Conservation (phyloP, 2,329 filamentous ascomycete genomes). For the Phaeosphaeriaceae sp. region DNA sequence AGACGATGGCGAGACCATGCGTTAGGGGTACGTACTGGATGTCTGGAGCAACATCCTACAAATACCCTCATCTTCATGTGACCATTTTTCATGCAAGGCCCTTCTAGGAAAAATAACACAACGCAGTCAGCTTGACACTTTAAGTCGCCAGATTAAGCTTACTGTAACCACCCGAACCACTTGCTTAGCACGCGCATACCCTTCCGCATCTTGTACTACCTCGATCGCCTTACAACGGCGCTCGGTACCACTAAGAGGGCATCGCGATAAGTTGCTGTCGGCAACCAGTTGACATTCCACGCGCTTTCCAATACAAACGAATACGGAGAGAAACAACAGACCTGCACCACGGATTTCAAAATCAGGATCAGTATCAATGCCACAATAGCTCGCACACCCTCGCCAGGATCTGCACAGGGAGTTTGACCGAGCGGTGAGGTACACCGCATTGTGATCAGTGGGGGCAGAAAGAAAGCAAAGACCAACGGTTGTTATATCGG, state of each 20-base stretch:
- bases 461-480: neutral
- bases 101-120: neutral
- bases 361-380: constrained; percentile 2
- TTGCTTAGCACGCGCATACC: constrained; percentile 13
- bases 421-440: constrained; percentile 17
- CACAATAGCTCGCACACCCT: constrained; percentile 7
- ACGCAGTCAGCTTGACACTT: constrained; percentile 14
- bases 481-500: no score
- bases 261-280: constrained; percentile 1
- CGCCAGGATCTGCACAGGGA: neutral
- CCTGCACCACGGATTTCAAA: constrained; percentile 9
- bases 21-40: constrained; percentile 2
- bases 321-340: constrained; percentile 3
- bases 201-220: constrained; percentile 17
- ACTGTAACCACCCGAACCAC: constrained; percentile 23
- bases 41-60: constrained; percentile 7
- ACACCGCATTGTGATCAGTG: constrained; percentile 15
- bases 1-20: constrained; percentile 5
- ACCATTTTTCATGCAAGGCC: neutral
- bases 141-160: constrained; percentile 26
- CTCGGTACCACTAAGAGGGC: constrained; percentile 6
- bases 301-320: neutral
- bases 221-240: constrained; percentile 7
- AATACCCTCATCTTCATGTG: constrained; percentile 4
- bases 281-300: neutral